phyloP scores from a whole-genome alignment of 2,329 filamentous ascomycete genomes.

The Hymenoscyphus fructigenus region DNA sequence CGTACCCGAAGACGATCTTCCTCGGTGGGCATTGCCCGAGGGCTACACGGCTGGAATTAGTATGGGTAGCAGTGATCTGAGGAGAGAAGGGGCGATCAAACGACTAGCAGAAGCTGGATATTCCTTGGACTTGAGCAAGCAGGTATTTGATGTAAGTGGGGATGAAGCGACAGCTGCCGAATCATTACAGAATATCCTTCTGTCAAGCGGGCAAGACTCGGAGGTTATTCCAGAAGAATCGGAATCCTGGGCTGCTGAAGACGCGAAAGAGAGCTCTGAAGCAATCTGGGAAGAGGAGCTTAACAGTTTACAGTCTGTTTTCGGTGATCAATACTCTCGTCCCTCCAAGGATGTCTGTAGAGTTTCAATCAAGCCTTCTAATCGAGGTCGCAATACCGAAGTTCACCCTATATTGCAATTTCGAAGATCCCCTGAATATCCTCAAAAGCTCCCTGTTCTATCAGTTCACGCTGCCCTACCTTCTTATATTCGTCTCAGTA shows the following conservation, averaged over 20 bases:
- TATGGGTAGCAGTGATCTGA: conserved; percentile 78
- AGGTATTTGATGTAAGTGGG: conserved; percentile 67
- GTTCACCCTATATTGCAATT: conserved; percentile 62
- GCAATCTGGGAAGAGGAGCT: conserved; percentile 85
- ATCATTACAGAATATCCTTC: conserved; percentile 69
- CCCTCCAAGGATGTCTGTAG: conserved; percentile 65
- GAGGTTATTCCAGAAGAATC: conserved; percentile 39
- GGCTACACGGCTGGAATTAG: conserved; percentile 88
- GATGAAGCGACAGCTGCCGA: conserved; percentile 79
- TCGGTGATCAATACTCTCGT: conserved; percentile 68
- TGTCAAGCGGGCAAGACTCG: conserved; percentile 47
- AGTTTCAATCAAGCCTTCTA: conserved; percentile 61
- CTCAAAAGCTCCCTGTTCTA: conserved; percentile 64
- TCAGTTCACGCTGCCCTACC: conserved; percentile 71
- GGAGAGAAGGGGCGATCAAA: conserved; percentile 78
- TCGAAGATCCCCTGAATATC: conserved; percentile 73
- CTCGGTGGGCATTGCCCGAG: conserved; percentile 86
- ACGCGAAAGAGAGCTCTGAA: conserved; percentile 51
- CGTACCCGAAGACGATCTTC: conserved; percentile 95
- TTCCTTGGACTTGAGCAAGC: conserved; percentile 77
- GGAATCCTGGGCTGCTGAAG: conserved; percentile 39
- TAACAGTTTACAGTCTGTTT: conserved; percentile 80
- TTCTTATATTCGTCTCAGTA: conserved; percentile 89
- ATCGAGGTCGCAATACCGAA: conserved; percentile 48
- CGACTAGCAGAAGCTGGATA: conserved; percentile 82